phyloP scores from a whole-genome alignment of 2,329 filamentous ascomycete genomes.

The Pezicula carpinea region DNA sequence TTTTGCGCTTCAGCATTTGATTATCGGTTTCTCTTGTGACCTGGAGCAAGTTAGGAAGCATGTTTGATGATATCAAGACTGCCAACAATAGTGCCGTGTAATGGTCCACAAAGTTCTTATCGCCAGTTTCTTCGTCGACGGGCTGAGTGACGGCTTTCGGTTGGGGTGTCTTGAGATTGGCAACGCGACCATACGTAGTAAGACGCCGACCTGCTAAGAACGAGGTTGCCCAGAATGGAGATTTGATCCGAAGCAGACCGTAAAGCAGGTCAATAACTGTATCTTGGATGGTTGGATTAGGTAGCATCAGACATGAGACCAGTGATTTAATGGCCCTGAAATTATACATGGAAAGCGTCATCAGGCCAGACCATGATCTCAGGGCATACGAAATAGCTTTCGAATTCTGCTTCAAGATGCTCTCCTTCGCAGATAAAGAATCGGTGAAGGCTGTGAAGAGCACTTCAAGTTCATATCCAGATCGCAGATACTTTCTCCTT shows the following conservation, averaged over 20 bases:
- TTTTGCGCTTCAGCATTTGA: slow-evolving; percentile 74
- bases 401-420: slow-evolving; percentile 74
- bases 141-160: slow-evolving; percentile 46
- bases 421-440: slow-evolving; percentile 57
- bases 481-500: slow-evolving; percentile 74
- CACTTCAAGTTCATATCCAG: slow-evolving; percentile 84
- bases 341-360: slow-evolving; percentile 83
- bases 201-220: slow-evolving; percentile 88
- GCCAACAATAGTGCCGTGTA: slow-evolving; percentile 87
- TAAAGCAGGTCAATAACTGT: slow-evolving; percentile 87
- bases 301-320: slow-evolving; percentile 56
- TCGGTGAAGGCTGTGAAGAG: slow-evolving; percentile 93
- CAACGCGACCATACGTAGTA: slow-evolving; percentile 94
- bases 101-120: slow-evolving; percentile 86
- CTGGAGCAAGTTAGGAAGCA: slow-evolving; percentile 58
- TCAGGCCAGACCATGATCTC: slow-evolving; percentile 89
- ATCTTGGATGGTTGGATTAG: slow-evolving; percentile 56
- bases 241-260: slow-evolving; percentile 77
- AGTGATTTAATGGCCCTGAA: slow-evolving; percentile 81
- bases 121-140: slow-evolving; percentile 61
- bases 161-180: slow-evolving; percentile 64
- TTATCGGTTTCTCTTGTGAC: slow-evolving; percentile 66
- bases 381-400: slow-evolving; percentile 89
- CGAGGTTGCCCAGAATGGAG: slow-evolving; percentile 89
- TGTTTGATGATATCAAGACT: slow-evolving; percentile 75